phyloP scores from a whole-genome alignment of 306 rosid species.

The Ormosia emarginata region DNA sequence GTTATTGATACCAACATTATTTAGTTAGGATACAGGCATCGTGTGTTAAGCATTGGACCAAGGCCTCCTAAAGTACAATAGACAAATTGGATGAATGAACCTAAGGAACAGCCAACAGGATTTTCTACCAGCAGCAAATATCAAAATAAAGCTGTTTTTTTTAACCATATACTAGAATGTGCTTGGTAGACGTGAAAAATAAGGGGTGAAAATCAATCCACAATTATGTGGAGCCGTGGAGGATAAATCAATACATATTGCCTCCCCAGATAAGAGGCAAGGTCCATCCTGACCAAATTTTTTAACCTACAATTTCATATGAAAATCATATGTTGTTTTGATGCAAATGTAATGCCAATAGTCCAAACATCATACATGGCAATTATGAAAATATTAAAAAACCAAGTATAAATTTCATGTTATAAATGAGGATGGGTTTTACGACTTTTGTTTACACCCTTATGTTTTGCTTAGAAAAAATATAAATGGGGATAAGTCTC shows the following conservation, averaged over 20 bases:
- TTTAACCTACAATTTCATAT: background rate
- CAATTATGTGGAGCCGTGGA: background rate
- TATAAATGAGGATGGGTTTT: too few species aligned
- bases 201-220: background rate
- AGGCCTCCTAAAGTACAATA: background rate
- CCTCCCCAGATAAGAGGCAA: too few species aligned
- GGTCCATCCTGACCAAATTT: background rate
- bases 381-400: too few species aligned
- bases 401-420: too few species aligned
- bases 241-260: background rate
- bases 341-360: background rate
- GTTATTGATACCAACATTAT: background rate
- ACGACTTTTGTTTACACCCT: too few species aligned
- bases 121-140: background rate
- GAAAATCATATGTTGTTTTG: background rate
- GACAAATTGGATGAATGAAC: background rate
- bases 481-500: too few species aligned
- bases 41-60: background rate
- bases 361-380: too few species aligned
- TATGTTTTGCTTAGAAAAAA: too few species aligned
- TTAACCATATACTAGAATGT: background rate
- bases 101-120: background rate
- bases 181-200: background rate
- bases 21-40: background rate
- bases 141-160: background rate